Conservation (phyloP, 2,329 filamentous ascomycete genomes). For the Berkeleyomyces basicola region DNA sequence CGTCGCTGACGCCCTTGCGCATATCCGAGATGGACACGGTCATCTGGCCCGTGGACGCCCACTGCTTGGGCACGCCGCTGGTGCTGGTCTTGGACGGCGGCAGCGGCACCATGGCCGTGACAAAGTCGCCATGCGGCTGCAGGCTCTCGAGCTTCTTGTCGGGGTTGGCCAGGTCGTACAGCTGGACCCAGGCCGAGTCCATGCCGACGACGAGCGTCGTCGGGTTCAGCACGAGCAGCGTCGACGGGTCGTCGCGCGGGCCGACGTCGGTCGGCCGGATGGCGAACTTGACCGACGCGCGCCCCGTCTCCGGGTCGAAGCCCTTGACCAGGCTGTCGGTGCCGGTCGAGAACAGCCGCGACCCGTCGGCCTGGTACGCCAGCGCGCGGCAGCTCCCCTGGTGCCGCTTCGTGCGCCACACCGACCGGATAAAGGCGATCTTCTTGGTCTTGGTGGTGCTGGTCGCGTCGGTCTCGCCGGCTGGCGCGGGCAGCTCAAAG, state of each 20-base stretch:
- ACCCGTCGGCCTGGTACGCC: constrained; percentile 62
- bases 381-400: constrained; percentile 84
- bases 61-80: constrained; percentile 83
- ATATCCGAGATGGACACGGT: constrained; percentile 84
- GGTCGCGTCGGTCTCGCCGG: constrained; percentile 18
- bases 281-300: constrained; percentile 66
- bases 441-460: constrained; percentile 43
- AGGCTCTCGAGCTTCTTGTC: constrained; percentile 24
- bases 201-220: constrained; percentile 79
- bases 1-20: constrained; percentile 67
- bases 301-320: constrained; percentile 40
- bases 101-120: constrained; percentile 73
- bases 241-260: constrained; percentile 48
- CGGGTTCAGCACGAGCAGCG: constrained; percentile 70
- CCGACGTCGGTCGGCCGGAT: constrained; percentile 32
- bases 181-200: constrained; percentile 75
- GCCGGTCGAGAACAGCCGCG: constrained; percentile 49
- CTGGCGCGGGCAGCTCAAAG: constrained; percentile 47
- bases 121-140: constrained; percentile 80
- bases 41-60: constrained; percentile 81
- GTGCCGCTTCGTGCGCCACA: constrained; percentile 78
- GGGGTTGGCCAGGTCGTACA: constrained; percentile 58
- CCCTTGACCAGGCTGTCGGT: constrained; percentile 41
- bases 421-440: constrained; percentile 49
- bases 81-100: constrained; percentile 67